These are phyloP conservation scores for Pleurotus giganteus DNA, from an alignment of 768 basidiomycete genomes.

Conservation along the genomic window DNA sequence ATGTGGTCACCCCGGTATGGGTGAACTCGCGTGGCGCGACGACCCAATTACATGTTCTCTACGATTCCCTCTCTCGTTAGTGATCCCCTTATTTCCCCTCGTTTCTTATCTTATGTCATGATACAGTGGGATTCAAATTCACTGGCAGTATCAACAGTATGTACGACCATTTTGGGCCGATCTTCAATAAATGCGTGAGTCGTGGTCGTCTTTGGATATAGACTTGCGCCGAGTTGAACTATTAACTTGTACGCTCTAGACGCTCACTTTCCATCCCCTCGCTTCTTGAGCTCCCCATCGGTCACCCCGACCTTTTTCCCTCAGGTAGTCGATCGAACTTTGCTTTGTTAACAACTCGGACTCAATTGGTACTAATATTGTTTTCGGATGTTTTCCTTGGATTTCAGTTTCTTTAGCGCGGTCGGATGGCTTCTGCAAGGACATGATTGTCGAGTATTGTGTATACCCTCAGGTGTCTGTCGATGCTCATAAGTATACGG, in stretches of 20 bases:
- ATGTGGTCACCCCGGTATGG: not conserved
- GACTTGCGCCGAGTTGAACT: not conserved
- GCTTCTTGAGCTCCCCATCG: not conserved
- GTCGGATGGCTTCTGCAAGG: no score
- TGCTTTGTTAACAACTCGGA: no score
- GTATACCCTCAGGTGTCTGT: no score
- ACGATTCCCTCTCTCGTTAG: not conserved
- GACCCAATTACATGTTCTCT: not conserved
- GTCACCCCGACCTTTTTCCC: no score
- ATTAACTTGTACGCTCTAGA: no score
- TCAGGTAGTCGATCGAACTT: no score
- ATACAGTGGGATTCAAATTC: not conserved
- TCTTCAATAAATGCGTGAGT: not conserved
- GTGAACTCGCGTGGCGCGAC: not conserved
- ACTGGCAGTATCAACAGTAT: not conserved
- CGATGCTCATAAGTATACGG: no score
- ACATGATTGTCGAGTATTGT: no score
- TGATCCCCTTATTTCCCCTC: not conserved
- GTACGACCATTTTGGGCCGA: no score
- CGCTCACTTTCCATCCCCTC: not conserved
- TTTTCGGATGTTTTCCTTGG: no score
- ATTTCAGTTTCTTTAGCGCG: no score
- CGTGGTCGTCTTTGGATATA: not conserved
- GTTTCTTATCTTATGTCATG: not conserved
- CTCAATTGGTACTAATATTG: no score